Evolutionary conservation across 306 rosid species (phyloP), one percentile per base, ranked within the genome.

Genomic region (Hippophae rhamnoides): DNA sequence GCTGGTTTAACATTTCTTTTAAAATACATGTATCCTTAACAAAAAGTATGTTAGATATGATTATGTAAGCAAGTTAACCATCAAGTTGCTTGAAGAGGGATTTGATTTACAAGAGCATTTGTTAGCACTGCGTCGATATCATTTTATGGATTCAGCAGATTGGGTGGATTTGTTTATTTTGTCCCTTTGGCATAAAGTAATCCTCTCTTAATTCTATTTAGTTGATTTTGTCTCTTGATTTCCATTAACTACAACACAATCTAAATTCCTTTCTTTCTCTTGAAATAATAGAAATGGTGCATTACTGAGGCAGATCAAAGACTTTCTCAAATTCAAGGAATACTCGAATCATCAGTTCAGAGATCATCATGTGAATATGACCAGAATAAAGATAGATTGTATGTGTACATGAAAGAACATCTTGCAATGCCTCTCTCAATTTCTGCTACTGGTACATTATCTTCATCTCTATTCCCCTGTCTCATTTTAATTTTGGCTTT

Each of bases 111-210:
- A 70, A 69, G 95, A 84, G 58, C 96, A 92, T 87, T 81, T 87
- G 59, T 73, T 80, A 76, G 89, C 98, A 48, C 70, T 92, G 66
- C 82, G 89, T 66, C 93, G 84, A 40, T 87, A 92, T 70, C 88
- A 92, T 76, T 87, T 92, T 64, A 87, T 92, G 98, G 98, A 92
- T 76, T 44, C 78, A 56, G 95, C 93, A 56, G 98, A 92, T 68
- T 92, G 98, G 98, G 93, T 95, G 71, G 95, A 87, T 88, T 75
- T 86, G 76, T 92, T 92, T 80, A 80, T 92, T 73, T 73, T 82
- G 76, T 81, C 87, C 61, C 93, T 92, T 60, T 87, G 95, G 92
- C 74, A 75, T 72, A 95, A 88, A 78, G 94, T 85, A 85, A 54
- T 63, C 58, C 69, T 61, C 47, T 77, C 72, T 63, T 57, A 13